phyloP scores from a whole-genome alignment of 352 stramenopile genomes.

The Globisporangium cystogenes region DNA sequence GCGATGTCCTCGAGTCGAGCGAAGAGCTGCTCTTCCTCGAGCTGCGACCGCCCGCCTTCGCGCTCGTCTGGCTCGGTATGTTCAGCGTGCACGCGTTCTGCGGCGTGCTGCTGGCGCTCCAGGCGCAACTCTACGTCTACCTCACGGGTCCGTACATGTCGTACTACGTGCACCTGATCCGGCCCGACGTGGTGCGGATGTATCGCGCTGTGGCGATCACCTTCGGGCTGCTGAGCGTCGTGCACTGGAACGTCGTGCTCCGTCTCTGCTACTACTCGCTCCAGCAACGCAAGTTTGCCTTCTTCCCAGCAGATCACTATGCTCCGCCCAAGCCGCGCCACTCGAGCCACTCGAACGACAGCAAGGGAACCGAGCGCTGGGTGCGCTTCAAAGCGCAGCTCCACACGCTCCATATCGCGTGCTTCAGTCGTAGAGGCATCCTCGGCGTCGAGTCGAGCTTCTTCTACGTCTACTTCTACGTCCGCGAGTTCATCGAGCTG shows the following conservation, averaged over 20 bases:
- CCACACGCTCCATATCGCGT: constrained; percentile 5
- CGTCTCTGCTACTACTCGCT: constrained; percentile 16
- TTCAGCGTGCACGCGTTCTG: constrained; percentile 17
- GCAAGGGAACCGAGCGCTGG: background rate
- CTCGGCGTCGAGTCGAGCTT: constrained; percentile 28
- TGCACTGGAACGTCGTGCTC: constrained; percentile 20
- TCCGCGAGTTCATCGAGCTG: constrained; percentile 37
- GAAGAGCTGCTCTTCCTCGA: constrained; percentile 15
- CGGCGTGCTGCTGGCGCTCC: constrained; percentile 15
- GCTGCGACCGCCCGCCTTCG: constrained; percentile 12
- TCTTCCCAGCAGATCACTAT: constrained; percentile 7
- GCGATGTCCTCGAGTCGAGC: constrained; percentile 10
- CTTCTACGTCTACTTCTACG: constrained; percentile 25
- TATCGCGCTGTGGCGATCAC: constrained; percentile 18
- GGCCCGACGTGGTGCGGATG: constrained; percentile 11
- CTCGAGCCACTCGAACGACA: background rate
- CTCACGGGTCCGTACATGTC: constrained; percentile 14
- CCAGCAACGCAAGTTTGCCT: constrained; percentile 14
- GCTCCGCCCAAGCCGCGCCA: background rate
- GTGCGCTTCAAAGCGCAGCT: constrained; percentile 1
- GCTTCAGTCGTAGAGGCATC: constrained; percentile 15
- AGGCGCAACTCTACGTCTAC: constrained; percentile 19
- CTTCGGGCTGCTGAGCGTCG: constrained; percentile 19
- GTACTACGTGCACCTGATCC: constrained; percentile 23
- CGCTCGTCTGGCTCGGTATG: constrained; percentile 19